phyloP scores from a whole-genome alignment of 2,329 filamentous ascomycete species.

The Beauveria australis region DNA sequence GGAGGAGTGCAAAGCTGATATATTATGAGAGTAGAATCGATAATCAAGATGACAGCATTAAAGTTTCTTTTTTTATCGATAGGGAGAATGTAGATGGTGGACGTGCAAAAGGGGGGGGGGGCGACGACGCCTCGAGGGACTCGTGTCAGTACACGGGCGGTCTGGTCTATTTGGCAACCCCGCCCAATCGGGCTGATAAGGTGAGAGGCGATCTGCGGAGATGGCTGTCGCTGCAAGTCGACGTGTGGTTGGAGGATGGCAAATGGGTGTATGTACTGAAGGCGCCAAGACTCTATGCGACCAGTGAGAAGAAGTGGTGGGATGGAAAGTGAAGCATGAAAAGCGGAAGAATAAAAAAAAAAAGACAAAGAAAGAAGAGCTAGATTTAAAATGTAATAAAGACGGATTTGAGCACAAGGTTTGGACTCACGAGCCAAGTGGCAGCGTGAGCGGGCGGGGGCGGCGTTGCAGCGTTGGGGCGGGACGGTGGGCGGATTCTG shows the following conservation, averaged over 20 bases:
- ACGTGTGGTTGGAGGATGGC: background rate
- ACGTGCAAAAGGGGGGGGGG: background rate
- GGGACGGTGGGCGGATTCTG: background rate
- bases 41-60: background rate
- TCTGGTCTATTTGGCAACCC: constrained; percentile 9
- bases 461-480: background rate
- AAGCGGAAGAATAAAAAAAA: background rate
- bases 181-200: constrained; percentile 9
- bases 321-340: background rate
- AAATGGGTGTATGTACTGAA: background rate
- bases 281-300: background rate
- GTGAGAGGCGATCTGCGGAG: constrained; percentile 3
- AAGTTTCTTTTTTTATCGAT: constrained; percentile 2
- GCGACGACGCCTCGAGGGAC: constrained; percentile 9
- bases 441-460: constrained; percentile 3
- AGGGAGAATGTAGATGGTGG: background rate
- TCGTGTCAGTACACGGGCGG: background rate
- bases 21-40: constrained; percentile 5
- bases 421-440: background rate
- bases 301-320: background rate
- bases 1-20: background rate
- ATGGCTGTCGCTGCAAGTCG: background rate
- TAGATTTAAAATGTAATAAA: background rate
- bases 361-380: background rate
- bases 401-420: background rate